These are phyloP conservation scores for Pseudogymnoascus sp. DNA, from an alignment of 2,329 filamentous ascomycete species.

Conservation along the genomic window DNA sequence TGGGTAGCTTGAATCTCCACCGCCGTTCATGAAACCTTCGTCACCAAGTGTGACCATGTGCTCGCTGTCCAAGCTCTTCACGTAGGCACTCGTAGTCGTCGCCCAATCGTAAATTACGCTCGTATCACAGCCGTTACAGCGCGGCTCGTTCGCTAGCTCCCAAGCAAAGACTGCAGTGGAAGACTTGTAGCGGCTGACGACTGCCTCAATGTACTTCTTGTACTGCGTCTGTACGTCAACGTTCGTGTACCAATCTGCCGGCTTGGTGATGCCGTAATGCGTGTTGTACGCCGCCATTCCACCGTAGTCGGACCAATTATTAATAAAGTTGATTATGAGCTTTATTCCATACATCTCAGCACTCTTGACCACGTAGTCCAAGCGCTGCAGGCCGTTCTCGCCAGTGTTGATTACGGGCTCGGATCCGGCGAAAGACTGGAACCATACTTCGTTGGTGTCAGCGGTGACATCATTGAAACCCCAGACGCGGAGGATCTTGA, in stretches of 20 bases:
- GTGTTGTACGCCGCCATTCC: conserved; percentile 53
- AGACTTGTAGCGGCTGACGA: conserved; percentile 52
- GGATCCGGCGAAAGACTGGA: conserved; percentile 27
- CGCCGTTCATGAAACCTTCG: conserved; percentile 46
- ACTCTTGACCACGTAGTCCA: conserved; percentile 55
- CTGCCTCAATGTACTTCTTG: conserved; percentile 48
- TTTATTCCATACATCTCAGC: conserved; percentile 54
- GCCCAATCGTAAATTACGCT: conserved; percentile 56
- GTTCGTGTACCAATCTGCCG: conserved; percentile 49
- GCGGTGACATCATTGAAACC: conserved; percentile 52
- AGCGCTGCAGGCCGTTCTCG: conserved; percentile 52
- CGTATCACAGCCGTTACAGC: conserved; percentile 53
- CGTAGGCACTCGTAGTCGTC: conserved; percentile 48
- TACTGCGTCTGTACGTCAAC: conserved; percentile 48
- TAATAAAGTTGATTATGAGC: conserved; percentile 59
- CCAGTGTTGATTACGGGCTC: conserved; percentile 57
- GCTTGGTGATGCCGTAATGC: conserved; percentile 45
- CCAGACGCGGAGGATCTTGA: conserved; percentile 53
- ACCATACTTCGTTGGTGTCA: conserved; percentile 7
- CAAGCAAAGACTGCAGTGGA: conserved; percentile 58
- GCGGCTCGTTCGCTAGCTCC: conserved; percentile 64
- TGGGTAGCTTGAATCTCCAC: conserved; percentile 34
- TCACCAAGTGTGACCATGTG: conserved; percentile 60
- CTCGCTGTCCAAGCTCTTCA: conserved; percentile 54
- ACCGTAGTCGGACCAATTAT: conserved; percentile 64